Evolutionary conservation across 805 yeast genomes (phyloP).

Genomic region (Yamadazyma olivae): DNA sequence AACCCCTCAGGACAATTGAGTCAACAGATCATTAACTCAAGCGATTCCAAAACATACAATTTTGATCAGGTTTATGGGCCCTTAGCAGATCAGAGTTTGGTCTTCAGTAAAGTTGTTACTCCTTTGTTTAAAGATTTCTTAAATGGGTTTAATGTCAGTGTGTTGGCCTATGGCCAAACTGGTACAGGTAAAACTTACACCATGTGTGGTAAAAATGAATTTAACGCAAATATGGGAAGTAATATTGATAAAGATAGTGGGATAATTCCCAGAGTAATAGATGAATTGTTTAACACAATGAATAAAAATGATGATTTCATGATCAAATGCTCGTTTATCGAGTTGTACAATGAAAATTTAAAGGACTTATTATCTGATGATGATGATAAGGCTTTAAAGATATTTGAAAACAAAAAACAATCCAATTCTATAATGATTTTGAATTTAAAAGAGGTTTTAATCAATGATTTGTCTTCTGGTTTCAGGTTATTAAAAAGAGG

Average conservation of each 20-base stretch:
- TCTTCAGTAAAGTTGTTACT: slow-evolving; percentile 67
- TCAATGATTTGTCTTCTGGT: slow-evolving; percentile 55
- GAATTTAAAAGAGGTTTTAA: slow-evolving; percentile 60
- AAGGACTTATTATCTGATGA: slow-evolving; percentile 65
- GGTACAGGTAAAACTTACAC: slow-evolving; percentile 86
- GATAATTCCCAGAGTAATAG: slow-evolving; percentile 50
- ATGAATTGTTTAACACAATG: slow-evolving; percentile 50
- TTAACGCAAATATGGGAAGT: slow-evolving; percentile 3
- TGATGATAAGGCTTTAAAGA: slow-evolving; percentile 28
- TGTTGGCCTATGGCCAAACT: slow-evolving; percentile 79
- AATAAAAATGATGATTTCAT: slow-evolving; percentile 48
- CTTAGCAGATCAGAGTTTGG: slow-evolving; percentile 64
- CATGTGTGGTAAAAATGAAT: slow-evolving; percentile 51
- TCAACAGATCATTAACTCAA: slow-evolving; percentile 31
- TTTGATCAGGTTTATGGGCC: slow-evolving; percentile 86
- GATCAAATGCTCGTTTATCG: slow-evolving; percentile 78
- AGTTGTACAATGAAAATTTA: slow-evolving; percentile 83
- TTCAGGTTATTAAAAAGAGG: slow-evolving; percentile 55
- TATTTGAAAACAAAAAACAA: slow-evolving; percentile 32
- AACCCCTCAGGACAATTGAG: slow-evolving; percentile 10
- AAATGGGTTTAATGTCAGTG: slow-evolving; percentile 65
- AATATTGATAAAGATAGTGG: slow-evolving; percentile 44
- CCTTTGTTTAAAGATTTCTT: slow-evolving; percentile 71
- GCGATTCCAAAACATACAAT: slow-evolving; percentile 49
- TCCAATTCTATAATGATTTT: slow-evolving; percentile 48